Evolutionary conservation across 169 alveolate species (phyloP).

Genomic region (Condylostoma magnum): DNA sequence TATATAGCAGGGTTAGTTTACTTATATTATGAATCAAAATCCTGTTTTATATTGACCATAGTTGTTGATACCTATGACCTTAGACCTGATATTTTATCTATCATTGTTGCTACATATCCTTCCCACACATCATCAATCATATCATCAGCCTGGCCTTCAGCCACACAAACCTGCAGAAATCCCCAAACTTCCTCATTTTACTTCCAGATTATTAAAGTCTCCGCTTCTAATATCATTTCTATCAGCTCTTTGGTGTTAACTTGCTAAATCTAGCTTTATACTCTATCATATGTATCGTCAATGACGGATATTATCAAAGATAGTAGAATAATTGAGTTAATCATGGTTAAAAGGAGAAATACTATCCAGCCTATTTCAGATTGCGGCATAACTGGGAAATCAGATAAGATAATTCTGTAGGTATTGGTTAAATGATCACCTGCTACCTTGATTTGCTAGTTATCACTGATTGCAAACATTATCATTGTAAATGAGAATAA

Average conservation of each 20-base stretch:
- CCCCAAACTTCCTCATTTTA: neutral
- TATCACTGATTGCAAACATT: neutral
- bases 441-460: neutral
- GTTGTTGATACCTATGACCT: too few relatives aligned
- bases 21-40: too few relatives aligned
- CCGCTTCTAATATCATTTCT: neutral
- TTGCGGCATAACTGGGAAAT: neutral
- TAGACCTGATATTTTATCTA: too few relatives aligned
- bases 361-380: conserved; percentile 12
- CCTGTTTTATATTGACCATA: too few relatives aligned
- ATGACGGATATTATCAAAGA: conserved; percentile 30
- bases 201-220: neutral
- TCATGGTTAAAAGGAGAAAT: conserved; percentile 13
- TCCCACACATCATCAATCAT: too few relatives aligned
- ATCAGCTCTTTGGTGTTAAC: neutral
- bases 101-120: too few relatives aligned
- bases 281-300: conserved; percentile 32
- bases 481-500: conserved; percentile 6
- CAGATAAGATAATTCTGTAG: conserved; percentile 16
- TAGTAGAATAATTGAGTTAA: conserved; percentile 27
- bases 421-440: neutral
- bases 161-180: neutral
- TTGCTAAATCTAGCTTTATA: too few relatives aligned
- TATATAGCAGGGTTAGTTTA: too few relatives aligned
- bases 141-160: too few relatives aligned